A percentile compares a stretch with the other conserved stretches of the same genome.
Evolutionary conservation across 1,284 basidiomycete genomes (phyloP).

Genomic region (Papiliotrema laurentii): DNA sequence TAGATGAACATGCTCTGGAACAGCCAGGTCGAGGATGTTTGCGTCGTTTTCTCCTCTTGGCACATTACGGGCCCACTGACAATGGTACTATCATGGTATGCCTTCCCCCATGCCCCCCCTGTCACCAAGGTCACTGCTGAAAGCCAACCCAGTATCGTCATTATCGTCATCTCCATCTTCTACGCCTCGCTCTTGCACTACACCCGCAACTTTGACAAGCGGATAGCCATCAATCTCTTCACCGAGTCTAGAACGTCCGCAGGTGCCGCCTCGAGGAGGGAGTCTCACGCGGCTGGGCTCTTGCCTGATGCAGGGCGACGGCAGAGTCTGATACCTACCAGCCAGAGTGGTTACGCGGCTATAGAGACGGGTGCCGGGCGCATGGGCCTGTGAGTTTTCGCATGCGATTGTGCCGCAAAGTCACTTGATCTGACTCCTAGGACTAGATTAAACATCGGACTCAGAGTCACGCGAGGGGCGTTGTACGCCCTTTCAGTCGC

Average conservation of each 20-base stretch:
- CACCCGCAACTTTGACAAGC: slow-evolving; percentile 30
- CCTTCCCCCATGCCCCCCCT: slow-evolving; percentile 2
- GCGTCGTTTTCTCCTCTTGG: slow-evolving; percentile 45
- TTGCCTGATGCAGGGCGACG: slow-evolving; percentile 3
- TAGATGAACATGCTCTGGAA: slow-evolving; percentile 52
- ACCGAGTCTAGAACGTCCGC: slow-evolving; percentile 9
- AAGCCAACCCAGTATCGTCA: slow-evolving; percentile 21
- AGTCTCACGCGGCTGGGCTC: slow-evolving; percentile 5
- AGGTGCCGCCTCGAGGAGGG: neutral
- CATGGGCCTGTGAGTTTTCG: slow-evolving; percentile 28
- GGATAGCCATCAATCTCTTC: slow-evolving; percentile 26
- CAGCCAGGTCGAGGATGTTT: slow-evolving; percentile 39
- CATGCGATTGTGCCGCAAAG: neutral
- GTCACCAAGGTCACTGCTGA: neutral
- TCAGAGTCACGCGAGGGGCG: slow-evolving; percentile 28
- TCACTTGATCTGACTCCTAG: slow-evolving; percentile 8
- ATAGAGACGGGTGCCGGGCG: slow-evolving; percentile 21
- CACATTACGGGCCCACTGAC: slow-evolving; percentile 36
- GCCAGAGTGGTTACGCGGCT: slow-evolving; percentile 20
- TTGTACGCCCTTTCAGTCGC: slow-evolving; percentile 40
- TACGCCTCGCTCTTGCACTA: slow-evolving; percentile 40
- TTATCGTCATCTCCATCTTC: slow-evolving; percentile 35
- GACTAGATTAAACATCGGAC: slow-evolving; percentile 16
- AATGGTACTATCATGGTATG: slow-evolving; percentile 45
- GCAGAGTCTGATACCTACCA: slow-evolving; percentile 22